Conservation (phyloP, 768 basidiomycete genomes). For the Russula virescens region DNA sequence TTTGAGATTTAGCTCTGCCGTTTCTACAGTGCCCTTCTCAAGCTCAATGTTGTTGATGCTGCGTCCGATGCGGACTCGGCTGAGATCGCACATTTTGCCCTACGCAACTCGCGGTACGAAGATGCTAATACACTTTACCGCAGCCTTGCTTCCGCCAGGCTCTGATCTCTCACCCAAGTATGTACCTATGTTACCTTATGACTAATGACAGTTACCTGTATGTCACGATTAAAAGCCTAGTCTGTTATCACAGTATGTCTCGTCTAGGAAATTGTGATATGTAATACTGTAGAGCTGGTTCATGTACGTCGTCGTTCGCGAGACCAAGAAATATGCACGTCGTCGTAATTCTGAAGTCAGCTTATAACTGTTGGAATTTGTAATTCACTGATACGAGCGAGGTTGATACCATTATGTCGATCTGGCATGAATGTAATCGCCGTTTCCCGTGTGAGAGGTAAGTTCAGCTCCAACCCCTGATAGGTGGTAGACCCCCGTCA, state of each 20-base stretch:
- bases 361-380: too few species aligned
- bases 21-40: constrained; percentile 68
- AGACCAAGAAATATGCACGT: background rate
- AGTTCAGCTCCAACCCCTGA: too few species aligned
- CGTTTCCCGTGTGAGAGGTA: too few species aligned
- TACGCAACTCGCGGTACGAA: constrained; percentile 66
- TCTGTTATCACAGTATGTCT: background rate
- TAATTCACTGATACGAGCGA: too few species aligned
- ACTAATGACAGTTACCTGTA: background rate
- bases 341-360: background rate
- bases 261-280: constrained; percentile 6
- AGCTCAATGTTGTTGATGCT: constrained; percentile 57
- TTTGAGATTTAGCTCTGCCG: constrained; percentile 53
- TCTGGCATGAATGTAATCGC: too few species aligned
- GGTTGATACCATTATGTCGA: too few species aligned
- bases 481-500: too few species aligned
- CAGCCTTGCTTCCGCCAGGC: constrained; percentile 43
- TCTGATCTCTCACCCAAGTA: constrained; percentile 24
- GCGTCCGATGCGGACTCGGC: constrained; percentile 60
- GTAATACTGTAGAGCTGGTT: background rate
- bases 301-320: constrained; percentile 6
- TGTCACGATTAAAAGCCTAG: background rate
- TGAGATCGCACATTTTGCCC: constrained; percentile 73
- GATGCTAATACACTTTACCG: constrained; percentile 74
- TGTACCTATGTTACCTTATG: constrained; percentile 8